These are phyloP conservation scores for Raffaelea albimanens DNA, from an alignment of 2,329 filamentous ascomycete species.

Conservation along the genomic window DNA sequence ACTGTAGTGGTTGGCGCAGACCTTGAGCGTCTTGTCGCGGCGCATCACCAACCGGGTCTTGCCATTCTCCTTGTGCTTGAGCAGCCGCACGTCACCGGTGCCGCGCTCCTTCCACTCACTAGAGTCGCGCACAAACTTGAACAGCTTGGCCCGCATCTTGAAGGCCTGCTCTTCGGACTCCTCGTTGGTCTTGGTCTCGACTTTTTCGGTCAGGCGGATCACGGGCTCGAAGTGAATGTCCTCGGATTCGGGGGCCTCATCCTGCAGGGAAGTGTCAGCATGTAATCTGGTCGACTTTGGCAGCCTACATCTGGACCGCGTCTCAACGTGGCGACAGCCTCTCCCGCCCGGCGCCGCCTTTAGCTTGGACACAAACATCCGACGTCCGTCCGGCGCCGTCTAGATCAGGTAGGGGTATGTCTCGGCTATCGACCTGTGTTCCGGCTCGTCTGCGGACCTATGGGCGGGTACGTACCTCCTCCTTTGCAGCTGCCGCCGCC, in stretches of 20 bases:
- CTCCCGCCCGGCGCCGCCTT: no score
- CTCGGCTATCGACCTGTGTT: no score
- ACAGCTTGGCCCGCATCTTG: constrained; percentile 99
- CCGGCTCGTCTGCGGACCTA: no score
- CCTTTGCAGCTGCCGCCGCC: constrained; percentile 49
- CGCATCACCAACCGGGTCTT: constrained; percentile 98
- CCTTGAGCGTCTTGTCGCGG: constrained; percentile 98
- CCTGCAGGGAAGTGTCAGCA: constrained; percentile 27
- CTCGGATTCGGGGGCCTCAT: constrained; percentile 75
- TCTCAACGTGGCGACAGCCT: no score
- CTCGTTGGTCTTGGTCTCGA: constrained; percentile 96
- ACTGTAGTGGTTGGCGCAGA: constrained; percentile 99
- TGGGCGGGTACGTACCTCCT: constrained; percentile 32
- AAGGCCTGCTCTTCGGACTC: constrained; percentile 95
- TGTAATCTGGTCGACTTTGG: no score
- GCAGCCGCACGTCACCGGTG: constrained; percentile 87
- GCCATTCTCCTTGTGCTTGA: constrained; percentile 98
- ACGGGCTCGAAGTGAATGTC: constrained; percentile 98
- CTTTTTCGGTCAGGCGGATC: constrained; percentile 89
- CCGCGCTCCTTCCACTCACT: constrained; percentile 99
- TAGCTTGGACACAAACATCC: no score
- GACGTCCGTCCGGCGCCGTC: no score
- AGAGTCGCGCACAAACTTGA: constrained; percentile 88
- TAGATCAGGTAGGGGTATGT: no score
- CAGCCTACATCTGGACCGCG: no score